Percentiles rank a stretch among this genome's conserved stretches.
Conservation (phyloP, 306 rosid genomes). For the Rosa chinensis region DNA sequence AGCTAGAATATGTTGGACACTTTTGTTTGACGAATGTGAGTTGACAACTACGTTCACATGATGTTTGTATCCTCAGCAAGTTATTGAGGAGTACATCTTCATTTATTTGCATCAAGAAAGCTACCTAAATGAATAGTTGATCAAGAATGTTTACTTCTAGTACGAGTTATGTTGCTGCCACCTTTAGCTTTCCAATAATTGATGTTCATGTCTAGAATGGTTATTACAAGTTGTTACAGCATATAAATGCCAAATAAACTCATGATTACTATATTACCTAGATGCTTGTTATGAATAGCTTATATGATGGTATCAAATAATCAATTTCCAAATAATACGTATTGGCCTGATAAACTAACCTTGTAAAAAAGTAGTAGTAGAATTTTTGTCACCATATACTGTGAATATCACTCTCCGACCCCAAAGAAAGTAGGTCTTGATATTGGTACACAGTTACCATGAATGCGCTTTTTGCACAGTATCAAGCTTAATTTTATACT, state of each 20-base stretch:
- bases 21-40: not conserved
- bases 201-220: not conserved
- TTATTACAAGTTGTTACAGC: not conserved
- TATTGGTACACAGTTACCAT: too few species aligned
- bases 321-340: not conserved
- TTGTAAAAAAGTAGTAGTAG: not conserved
- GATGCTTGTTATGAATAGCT: too few species aligned
- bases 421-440: not conserved
- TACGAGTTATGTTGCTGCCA: not conserved
- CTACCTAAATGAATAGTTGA: too few species aligned
- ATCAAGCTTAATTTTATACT: not conserved
- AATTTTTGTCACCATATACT: not conserved
- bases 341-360: not conserved
- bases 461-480: not conserved
- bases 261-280: too few species aligned
- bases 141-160: too few species aligned
- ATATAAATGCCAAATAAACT: not conserved
- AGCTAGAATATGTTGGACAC: not conserved
- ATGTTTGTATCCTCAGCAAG: not conserved
- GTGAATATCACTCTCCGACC: not conserved
- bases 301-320: not conserved
- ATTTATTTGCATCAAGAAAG: not conserved
- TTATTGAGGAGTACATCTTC: not conserved
- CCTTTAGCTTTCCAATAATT: not conserved
- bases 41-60: not conserved